Base-by-base conservation (phyloP, 768 basidiomycete genomes). In the Amyloporia xantha region DNA sequence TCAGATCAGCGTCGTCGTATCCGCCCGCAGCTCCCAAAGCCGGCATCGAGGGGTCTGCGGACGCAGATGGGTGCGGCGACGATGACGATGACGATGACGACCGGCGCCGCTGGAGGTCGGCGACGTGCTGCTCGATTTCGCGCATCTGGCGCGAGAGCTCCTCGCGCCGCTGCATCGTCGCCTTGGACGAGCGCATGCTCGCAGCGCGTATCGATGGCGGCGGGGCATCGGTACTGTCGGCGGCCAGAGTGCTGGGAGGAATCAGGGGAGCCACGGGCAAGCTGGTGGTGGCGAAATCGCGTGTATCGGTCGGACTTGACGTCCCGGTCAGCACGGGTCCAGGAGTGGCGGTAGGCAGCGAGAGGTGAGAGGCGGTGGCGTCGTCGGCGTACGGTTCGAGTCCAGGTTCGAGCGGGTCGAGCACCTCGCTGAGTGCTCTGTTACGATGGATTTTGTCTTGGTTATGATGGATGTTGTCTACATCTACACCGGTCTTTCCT, bases 131-230 rank as follows among this genome's bases (percentile, higher is more conserved):
- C 42, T 43, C 42, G 21, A 43, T 43, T 23, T 43, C 42, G 26
- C 42, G 42, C 42, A 43, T 27, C 26, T 43, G 42, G 42, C 42
- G 42, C 24, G 42, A 43, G 24, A 43, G 42, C 25, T 43, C 42
- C 25, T 43, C 42, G 25, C 42, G 42, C 42, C 24, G 42, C 30
- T 33, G 30, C 40, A 41, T 41, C 10, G 42, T 28, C 24, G 42
- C 42, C 23, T 43, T 43, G n/a, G n/a, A n/a, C n/a, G n/a, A n/a
- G n/a, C n/a, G n/a, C n/a, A n/a, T n/a, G n/a, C n/a, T n/a, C n/a
- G n/a, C n/a, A 15, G 30, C 15, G 30, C 30, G 30, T 15, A 7
- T 33, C 7, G 9, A 15, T 33, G 9, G 9, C 9, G 9, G 9
- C 15, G 30, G 30, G 30, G 9, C 30, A 15, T 7, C 15, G 30